These are phyloP conservation scores for Achaetomium macrosporum DNA, from an alignment of 2,329 filamentous ascomycete species.

Conservation along the genomic window DNA sequence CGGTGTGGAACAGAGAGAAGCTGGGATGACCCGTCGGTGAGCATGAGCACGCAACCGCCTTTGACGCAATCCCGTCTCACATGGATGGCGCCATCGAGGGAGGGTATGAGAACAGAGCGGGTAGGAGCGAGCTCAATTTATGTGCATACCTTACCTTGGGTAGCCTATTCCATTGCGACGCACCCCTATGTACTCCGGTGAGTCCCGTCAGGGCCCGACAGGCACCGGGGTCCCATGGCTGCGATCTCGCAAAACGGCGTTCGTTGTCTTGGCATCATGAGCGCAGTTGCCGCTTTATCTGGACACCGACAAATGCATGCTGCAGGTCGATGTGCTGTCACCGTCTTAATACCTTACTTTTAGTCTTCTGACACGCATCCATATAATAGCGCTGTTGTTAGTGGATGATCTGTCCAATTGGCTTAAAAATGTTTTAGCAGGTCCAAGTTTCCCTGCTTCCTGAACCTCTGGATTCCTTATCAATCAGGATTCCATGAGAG, in stretches of 20 bases:
- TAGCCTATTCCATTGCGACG: background rate
- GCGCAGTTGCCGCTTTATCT: background rate
- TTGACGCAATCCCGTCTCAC: conserved; percentile 13
- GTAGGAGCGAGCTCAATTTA: conserved; percentile 12
- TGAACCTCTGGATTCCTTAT: too few relatives aligned
- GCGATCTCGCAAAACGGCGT: conserved; percentile 6
- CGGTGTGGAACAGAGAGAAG: background rate
- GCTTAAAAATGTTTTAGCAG: too few relatives aligned
- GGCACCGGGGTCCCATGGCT: conserved; percentile 4
- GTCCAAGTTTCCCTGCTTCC: too few relatives aligned
- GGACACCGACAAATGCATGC: background rate
- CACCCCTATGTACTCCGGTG: background rate
- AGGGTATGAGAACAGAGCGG: conserved; percentile 21
- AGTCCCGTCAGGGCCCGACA: background rate
- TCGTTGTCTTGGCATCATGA: conserved; percentile 11
- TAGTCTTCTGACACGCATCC: too few relatives aligned
- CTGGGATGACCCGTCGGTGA: background rate
- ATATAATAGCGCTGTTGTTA: too few relatives aligned
- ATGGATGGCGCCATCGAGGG: conserved; percentile 24
- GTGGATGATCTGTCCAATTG: background rate
- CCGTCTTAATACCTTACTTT: background rate
- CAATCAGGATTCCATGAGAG: too few relatives aligned
- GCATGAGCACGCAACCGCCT: conserved; percentile 19
- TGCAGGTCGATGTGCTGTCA: background rate
- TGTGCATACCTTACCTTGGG: background rate